Conservation (phyloP, 2,329 filamentous ascomycete genomes). For the Gliomastix tumulicola region DNA sequence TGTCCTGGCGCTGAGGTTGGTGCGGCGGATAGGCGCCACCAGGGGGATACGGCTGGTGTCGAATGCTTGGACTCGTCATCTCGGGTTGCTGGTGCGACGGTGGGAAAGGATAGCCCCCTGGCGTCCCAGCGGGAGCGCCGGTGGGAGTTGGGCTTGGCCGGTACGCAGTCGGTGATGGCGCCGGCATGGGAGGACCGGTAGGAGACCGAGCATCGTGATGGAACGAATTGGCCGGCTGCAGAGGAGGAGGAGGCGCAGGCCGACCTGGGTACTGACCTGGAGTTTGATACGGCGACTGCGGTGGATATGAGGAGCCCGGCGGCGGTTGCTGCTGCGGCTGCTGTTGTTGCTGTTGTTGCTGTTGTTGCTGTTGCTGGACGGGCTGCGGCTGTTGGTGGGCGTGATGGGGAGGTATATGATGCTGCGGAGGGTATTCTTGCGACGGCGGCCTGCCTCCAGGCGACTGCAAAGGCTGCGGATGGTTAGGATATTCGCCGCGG, state of each 20-base stretch:
- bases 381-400: conserved; percentile 11
- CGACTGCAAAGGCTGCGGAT: conserved; percentile 39
- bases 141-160: conserved; percentile 39
- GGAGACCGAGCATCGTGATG: conserved; percentile 47
- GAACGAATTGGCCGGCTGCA: conserved; percentile 35
- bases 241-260: conserved; percentile 34
- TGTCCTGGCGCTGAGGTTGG: conserved; percentile 24
- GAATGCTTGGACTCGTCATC: conserved; percentile 42
- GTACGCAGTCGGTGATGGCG: conserved; percentile 38
- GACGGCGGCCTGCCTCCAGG: conserved; percentile 36
- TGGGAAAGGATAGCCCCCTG: conserved; percentile 45
- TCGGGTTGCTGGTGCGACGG: conserved; percentile 27
- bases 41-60: conserved; percentile 40
- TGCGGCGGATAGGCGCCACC: conserved; percentile 11
- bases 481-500: conserved; percentile 38
- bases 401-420: too few species aligned
- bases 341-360: conserved; percentile 15
- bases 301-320: conserved; percentile 22
- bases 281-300: conserved; percentile 28
- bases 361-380: too few species aligned
- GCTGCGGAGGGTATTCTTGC: conserved; percentile 42
- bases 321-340: conserved; percentile 16
- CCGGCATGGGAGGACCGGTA: conserved; percentile 33
- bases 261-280: conserved; percentile 34
- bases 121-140: conserved; percentile 25